These are phyloP conservation scores for Acrocalymma vagum DNA, from an alignment of 2,329 filamentous ascomycete species.

Conservation along the genomic window DNA sequence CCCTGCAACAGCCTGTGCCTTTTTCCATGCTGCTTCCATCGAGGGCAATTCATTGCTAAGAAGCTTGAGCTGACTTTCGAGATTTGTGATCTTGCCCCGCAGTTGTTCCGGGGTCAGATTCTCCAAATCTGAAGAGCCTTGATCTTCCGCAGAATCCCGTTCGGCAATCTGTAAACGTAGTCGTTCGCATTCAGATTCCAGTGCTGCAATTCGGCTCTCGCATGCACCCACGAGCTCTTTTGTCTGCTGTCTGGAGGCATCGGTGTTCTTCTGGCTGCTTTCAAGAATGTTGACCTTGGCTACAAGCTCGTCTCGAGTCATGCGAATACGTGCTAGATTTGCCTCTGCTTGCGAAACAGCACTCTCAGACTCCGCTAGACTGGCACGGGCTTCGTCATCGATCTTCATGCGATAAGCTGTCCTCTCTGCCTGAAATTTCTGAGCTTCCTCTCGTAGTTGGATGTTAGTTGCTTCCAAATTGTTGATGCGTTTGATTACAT, in stretches of 20 bases:
- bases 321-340: conserved; percentile 85
- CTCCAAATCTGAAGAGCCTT: conserved; percentile 57
- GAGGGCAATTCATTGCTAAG: conserved; percentile 88
- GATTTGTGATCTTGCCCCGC: conserved; percentile 73
- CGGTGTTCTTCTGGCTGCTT: conserved; percentile 79
- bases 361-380: conserved; percentile 80
- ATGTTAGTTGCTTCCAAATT: conserved; percentile 89
- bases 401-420: conserved; percentile 82
- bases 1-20: conserved; percentile 81
- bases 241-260: conserved; percentile 73
- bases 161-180: conserved; percentile 67
- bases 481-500: conserved; percentile 91
- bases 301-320: conserved; percentile 82
- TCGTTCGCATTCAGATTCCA: conserved; percentile 85
- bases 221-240: conserved; percentile 82
- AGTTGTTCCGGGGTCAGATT: conserved; percentile 75
- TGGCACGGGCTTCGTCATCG: conserved; percentile 78
- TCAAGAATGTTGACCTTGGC: conserved; percentile 85
- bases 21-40: conserved; percentile 90
- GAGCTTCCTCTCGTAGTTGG: conserved; percentile 82
- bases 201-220: conserved; percentile 78
- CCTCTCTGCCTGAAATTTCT: conserved; percentile 85
- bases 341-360: conserved; percentile 82
- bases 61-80: conserved; percentile 82
- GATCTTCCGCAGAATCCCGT: conserved; percentile 28